These are phyloP conservation scores for Actinomortierella wolfii DNA, from an alignment of 371 early-diverging fungal species.

Conservation along the genomic window DNA sequence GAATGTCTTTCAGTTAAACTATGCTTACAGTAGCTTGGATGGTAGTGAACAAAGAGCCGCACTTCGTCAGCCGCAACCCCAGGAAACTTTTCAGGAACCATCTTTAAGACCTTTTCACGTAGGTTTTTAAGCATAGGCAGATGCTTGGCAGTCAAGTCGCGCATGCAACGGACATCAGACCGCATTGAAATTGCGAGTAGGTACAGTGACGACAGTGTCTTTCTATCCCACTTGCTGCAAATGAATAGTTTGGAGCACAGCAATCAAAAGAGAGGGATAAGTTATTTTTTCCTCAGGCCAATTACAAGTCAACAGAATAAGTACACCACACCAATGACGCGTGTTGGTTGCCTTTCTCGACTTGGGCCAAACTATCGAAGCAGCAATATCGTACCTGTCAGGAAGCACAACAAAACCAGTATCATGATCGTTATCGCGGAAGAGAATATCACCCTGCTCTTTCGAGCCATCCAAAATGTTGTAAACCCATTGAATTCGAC, in stretches of 20 bases:
- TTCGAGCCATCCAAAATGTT: conserved; percentile 73
- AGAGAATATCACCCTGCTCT: conserved; percentile 70
- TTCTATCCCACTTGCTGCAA: conserved; percentile 74
- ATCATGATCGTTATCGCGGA: conserved; percentile 53
- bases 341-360: background rate
- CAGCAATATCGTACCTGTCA: conserved; percentile 57
- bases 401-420: conserved; percentile 80
- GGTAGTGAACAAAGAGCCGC: conserved; percentile 83
- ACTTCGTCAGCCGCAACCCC: conserved; percentile 55
- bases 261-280: no score
- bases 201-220: conserved; percentile 65
- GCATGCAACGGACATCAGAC: conserved; percentile 61
- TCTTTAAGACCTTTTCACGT: conserved; percentile 48
- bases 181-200: conserved; percentile 67
- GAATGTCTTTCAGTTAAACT: no score
- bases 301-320: no score
- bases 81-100: conserved; percentile 55
- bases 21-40: conserved; percentile 78
- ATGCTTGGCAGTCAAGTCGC: conserved; percentile 65
- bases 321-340: no score
- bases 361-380: background rate
- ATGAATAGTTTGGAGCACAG: no score
- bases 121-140: conserved; percentile 69
- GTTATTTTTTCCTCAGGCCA: no score
- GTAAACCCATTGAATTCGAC: conserved; percentile 77